Conservation (phyloP, 352 stramenopile genomes). For the Pythium periplocum region DNA sequence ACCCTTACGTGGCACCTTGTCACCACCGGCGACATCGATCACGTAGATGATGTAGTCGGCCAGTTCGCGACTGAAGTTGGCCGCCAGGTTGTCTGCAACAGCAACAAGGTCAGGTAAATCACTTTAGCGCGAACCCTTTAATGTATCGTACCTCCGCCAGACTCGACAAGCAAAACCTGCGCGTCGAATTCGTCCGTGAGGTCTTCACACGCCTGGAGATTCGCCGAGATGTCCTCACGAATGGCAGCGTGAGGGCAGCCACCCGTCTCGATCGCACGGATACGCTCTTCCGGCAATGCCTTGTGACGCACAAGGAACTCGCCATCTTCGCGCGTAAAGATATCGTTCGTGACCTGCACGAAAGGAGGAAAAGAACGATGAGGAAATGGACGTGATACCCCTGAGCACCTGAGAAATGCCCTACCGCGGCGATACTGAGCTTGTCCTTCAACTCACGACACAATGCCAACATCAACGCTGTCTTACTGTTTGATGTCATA, state of each 20-base stretch:
- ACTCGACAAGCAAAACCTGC: slow-evolving; percentile 89
- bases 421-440: slow-evolving; percentile 71
- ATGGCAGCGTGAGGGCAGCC: slow-evolving; percentile 97
- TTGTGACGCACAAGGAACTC: slow-evolving; percentile 96
- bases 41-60: slow-evolving; percentile 99
- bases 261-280: slow-evolving; percentile 96
- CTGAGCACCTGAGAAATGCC: not conserved
- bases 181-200: slow-evolving; percentile 87
- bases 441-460: slow-evolving; percentile 85
- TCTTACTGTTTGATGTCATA: slow-evolving; percentile 80
- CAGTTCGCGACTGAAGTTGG: slow-evolving; percentile 96
- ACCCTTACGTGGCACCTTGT: slow-evolving; percentile 98
- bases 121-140: not conserved
- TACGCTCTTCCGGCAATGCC: slow-evolving; percentile 87
- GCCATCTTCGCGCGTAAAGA: slow-evolving; percentile 98
- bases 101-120: not conserved
- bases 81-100: slow-evolving; percentile 92
- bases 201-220: slow-evolving; percentile 94
- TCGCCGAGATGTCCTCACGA: slow-evolving; percentile 96
- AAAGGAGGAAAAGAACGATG: not conserved
- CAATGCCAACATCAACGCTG: slow-evolving; percentile 91
- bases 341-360: slow-evolving; percentile 96
- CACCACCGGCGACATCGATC: slow-evolving; percentile 97
- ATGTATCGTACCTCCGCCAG: slow-evolving; percentile 53
- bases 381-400: too few species aligned